A percentile compares a stretch with the other conserved stretches of the same genome.
Conservation (phyloP, 2,329 filamentous ascomycete species). For the Teratosphaeriaceae sp. region DNA sequence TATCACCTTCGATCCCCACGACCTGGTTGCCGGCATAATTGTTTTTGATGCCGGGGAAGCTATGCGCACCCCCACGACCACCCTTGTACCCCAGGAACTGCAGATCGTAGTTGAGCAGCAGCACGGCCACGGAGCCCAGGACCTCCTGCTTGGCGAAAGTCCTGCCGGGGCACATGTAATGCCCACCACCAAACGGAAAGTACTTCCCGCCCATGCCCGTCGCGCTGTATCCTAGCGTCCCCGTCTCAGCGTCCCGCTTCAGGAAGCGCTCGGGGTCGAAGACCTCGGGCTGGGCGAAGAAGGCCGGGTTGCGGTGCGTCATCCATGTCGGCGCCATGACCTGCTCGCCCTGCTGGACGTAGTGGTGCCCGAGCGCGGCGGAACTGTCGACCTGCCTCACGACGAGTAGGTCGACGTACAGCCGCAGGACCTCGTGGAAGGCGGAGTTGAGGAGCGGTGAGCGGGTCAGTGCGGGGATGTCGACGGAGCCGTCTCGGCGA, state of each 20-base stretch:
- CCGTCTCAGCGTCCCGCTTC: conserved; percentile 12
- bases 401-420: conserved; percentile 23
- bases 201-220: conserved; percentile 15
- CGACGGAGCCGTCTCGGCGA: conserved; percentile 13
- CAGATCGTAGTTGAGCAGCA: conserved; percentile 12
- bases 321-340: conserved; percentile 19
- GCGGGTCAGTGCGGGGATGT: conserved; percentile 14
- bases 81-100: conserved; percentile 6
- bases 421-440: conserved; percentile 23
- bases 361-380: conserved; percentile 6
- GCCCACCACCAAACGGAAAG: conserved; percentile 20
- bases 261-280: conserved; percentile 22
- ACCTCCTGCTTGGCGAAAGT: conserved; percentile 18
- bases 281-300: conserved; percentile 11
- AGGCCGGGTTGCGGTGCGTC: conserved; percentile 16
- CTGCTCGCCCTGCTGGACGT: conserved; percentile 10
- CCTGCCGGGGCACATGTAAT: conserved; percentile 16
- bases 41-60: conserved; percentile 11
- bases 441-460: conserved; percentile 24
- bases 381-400: conserved; percentile 15
- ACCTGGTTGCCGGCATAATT: conserved; percentile 12
- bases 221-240: conserved; percentile 14
- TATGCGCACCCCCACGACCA: neutral
- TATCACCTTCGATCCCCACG: conserved; percentile 11
- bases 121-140: conserved; percentile 10